Conservation (phyloP, 2,329 filamentous ascomycete genomes). For the Phoma herbarum region DNA sequence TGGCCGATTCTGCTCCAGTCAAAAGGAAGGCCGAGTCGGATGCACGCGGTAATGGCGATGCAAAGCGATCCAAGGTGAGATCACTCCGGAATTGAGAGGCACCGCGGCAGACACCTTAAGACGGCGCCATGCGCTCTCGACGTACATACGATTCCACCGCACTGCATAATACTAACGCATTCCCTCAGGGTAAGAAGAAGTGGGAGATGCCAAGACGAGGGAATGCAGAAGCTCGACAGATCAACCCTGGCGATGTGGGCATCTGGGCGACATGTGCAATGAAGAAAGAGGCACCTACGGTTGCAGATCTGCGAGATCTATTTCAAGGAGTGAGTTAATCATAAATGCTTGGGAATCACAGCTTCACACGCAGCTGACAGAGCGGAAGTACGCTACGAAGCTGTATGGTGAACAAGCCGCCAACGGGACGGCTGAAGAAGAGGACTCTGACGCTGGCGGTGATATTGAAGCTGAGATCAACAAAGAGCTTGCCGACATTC, state of each 20-base stretch:
- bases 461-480: slow-evolving; percentile 79
- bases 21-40: slow-evolving; percentile 52
- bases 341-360: not conserved
- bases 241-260: slow-evolving; percentile 75
- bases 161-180: slow-evolving; percentile 27
- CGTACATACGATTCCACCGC: slow-evolving; percentile 30
- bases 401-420: slow-evolving; percentile 54
- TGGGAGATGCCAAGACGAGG: slow-evolving; percentile 54
- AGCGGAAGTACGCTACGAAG: slow-evolving; percentile 73
- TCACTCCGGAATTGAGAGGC: slow-evolving; percentile 24
- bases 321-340: slow-evolving; percentile 68
- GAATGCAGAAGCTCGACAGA: slow-evolving; percentile 44
- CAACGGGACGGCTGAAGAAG: slow-evolving; percentile 53
- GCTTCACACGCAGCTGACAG: slow-evolving; percentile 23
- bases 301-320: slow-evolving; percentile 71
- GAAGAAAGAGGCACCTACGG: slow-evolving; percentile 74
- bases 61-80: slow-evolving; percentile 53
- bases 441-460: slow-evolving; percentile 43
- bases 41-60: slow-evolving; percentile 32
- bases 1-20: slow-evolving; percentile 30
- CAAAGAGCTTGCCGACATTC: slow-evolving; percentile 74
- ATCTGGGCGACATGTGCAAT: slow-evolving; percentile 82
- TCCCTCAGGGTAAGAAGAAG: slow-evolving; percentile 53
- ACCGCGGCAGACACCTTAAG: slow-evolving; percentile 20
- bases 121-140: slow-evolving; percentile 25